Base-by-base conservation (phyloP, 208 protist species). In the Crithidia brevicula region DNA sequence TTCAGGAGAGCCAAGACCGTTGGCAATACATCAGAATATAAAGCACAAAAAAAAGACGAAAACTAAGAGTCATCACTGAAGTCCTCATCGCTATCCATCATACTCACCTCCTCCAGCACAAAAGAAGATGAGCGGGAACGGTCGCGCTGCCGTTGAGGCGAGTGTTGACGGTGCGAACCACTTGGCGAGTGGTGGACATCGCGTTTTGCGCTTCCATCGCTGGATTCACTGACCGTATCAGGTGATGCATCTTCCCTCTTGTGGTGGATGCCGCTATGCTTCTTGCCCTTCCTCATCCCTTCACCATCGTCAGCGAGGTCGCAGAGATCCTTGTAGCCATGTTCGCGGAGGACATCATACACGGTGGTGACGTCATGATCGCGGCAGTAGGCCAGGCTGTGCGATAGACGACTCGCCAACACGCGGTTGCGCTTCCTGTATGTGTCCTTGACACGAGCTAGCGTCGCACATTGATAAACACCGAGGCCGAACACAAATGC, bases 351-450 rank as follows among this genome's bases (percentile, higher is more conserved):
- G 9, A 18, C 53, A 2, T 57, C 36, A 40, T 34, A 47, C 10
- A 25, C 33, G 10, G 46, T 16, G 1, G 36, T 33, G 28, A 67
- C 38, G 23, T 23, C 27, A 18, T 38, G 22, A 22, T 22, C 30
- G 8, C 50, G n/a, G 49, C 38, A 57, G 36, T 59, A 56, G 62
- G 4, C 9, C 9, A 67, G 50, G 18, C 50, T 42, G 62, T 67
- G 62, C 4, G 33, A 2, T 2, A 67, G 62, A 9, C 51, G 31
- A 31, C 40, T 51, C 49, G 13, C 25, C 8, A 49, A 18, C 25
- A 50, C 49, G n/a, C 30, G 27, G 51, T 38, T 57, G 36, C 50
- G 62, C 50, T 40, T 59, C 27, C 50, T 8, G 38, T 67, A 67
- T 20, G 23, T 47, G 16, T 11, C 23, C 27, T 45, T 67, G 18